phyloP scores from a whole-genome alignment of 208 protist genomes.

The Wallacemonas sp. region DNA sequence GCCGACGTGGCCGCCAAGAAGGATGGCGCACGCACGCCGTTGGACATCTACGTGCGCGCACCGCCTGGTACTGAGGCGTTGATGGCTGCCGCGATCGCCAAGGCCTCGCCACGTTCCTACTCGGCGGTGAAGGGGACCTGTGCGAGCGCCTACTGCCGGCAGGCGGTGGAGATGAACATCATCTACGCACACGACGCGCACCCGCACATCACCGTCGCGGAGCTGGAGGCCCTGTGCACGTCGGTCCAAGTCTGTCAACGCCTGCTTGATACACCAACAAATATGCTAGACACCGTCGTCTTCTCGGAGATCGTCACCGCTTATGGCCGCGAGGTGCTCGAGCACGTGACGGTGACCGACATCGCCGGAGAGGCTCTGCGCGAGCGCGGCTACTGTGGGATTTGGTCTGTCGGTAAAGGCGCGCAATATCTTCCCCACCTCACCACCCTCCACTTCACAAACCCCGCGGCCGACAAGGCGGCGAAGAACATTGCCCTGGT shows the following conservation, averaged over 20 bases:
- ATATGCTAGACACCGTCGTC: slow-evolving; percentile 63
- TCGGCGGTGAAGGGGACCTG: slow-evolving; percentile 37
- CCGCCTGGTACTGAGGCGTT: slow-evolving; percentile 31
- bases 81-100: slow-evolving; percentile 47
- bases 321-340: slow-evolving; percentile 37
- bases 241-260: slow-evolving; percentile 79
- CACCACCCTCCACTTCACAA: slow-evolving; percentile 60
- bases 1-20: slow-evolving; percentile 4
- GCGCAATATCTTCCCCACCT: slow-evolving; percentile 64
- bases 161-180: slow-evolving; percentile 12
- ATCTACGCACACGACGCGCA: slow-evolving; percentile 19
- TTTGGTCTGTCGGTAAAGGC: slow-evolving; percentile 72
- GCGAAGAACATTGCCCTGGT: slow-evolving; percentile 64
- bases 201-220: slow-evolving; percentile 21
- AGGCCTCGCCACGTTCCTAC: slow-evolving; percentile 42
- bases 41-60: slow-evolving; percentile 52
- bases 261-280: slow-evolving; percentile 76
- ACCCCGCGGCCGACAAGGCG: slow-evolving; percentile 17
- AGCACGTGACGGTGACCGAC: slow-evolving; percentile 44
- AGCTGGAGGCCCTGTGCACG: slow-evolving; percentile 47
- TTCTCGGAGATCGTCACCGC: slow-evolving; percentile 56
- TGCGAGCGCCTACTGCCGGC: slow-evolving; percentile 21
- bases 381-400: slow-evolving; percentile 60
- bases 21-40: slow-evolving; percentile 1
- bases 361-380: slow-evolving; percentile 57